A percentile compares a stretch with the other conserved stretches of the same genome.
These are phyloP conservation scores for Plasmodium ovale DNA, from an alignment of 169 alveolate species.

Conservation along the genomic window DNA sequence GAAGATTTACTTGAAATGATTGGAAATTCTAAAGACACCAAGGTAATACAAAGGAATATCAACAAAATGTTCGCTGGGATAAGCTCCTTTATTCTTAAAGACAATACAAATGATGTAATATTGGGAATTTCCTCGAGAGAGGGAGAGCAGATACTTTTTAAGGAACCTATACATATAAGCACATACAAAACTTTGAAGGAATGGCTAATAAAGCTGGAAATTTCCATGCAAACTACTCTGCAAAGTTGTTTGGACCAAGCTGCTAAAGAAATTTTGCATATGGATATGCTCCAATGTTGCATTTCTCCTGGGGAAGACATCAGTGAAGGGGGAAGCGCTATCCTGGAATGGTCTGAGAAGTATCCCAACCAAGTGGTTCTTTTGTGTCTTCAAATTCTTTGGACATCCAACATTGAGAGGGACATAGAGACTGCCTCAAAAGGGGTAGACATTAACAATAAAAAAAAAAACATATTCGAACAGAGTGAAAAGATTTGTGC, in stretches of 20 bases:
- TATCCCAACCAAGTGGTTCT: constrained; percentile 92
- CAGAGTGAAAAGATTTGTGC: constrained; percentile 83
- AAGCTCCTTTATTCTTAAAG: constrained; percentile 86
- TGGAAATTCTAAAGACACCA: constrained; percentile 96
- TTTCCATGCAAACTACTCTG: constrained; percentile 85
- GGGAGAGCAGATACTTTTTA: constrained; percentile 91
- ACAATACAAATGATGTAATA: constrained; percentile 88
- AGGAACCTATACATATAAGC: constrained; percentile 84
- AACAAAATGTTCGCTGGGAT: constrained; percentile 99
- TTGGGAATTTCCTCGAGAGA: constrained; percentile 92
- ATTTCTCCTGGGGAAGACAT: too few species aligned
- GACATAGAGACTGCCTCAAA: constrained; percentile 40
- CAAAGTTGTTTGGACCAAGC: constrained; percentile 89
- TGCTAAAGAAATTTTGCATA: constrained; percentile 85
- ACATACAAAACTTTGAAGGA: constrained; percentile 91
- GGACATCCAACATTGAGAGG: constrained; percentile 91
- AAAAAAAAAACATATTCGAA: constrained; percentile 67
- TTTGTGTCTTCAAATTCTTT: constrained; percentile 88
- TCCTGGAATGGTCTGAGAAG: constrained; percentile 82
- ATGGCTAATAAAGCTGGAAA: constrained; percentile 92
- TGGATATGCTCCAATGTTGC: constrained; percentile 71
- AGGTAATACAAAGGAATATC: constrained; percentile 95
- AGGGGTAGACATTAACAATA: constrained; percentile 48
- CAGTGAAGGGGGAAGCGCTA: constrained; percentile 19
- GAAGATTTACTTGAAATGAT: constrained; percentile 98